A percentile compares a stretch with the other conserved stretches of the same genome.
Conservation (phyloP, 257 asterid genomes). For the Lavandula angustifolia region DNA sequence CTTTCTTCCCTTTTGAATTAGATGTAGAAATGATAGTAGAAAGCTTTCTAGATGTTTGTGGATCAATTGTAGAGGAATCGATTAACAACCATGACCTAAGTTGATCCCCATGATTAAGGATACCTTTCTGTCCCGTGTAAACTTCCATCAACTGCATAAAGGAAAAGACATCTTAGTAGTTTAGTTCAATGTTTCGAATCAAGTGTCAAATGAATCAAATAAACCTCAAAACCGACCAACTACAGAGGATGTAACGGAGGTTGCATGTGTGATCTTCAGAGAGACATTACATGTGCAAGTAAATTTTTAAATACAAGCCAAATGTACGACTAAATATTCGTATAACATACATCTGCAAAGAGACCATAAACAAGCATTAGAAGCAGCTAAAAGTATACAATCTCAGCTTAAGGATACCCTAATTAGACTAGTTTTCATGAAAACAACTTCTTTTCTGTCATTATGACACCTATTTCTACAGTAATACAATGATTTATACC, state of each 20-base stretch:
- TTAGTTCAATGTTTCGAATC: background rate
- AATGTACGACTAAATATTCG: background rate
- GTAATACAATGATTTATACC: no score
- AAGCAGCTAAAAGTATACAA: background rate
- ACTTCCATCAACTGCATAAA: conserved; percentile 75
- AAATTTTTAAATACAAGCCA: background rate
- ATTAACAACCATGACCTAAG: conserved; percentile 71
- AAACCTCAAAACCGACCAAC: background rate
- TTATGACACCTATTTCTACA: background rate
- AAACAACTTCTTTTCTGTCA: background rate
- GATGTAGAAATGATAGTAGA: conserved; percentile 53
- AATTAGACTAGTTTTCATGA: background rate
- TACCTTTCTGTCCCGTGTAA: conserved; percentile 78
- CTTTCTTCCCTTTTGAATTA: conserved; percentile 42
- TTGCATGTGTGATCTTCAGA: no score
- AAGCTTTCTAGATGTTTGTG: conserved; percentile 82
- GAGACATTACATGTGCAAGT: background rate
- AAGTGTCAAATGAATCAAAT: background rate
- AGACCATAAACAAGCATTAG: background rate
- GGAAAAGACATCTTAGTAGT: conserved; percentile 5
- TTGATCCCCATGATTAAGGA: conserved; percentile 50
- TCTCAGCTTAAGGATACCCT: no score
- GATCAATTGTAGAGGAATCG: conserved; percentile 95
- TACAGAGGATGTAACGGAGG: no score
- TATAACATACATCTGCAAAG: no score